These are phyloP conservation scores for Talaromyces sp. DNA, from an alignment of 2,329 filamentous ascomycete genomes.

Conservation along the genomic window DNA sequence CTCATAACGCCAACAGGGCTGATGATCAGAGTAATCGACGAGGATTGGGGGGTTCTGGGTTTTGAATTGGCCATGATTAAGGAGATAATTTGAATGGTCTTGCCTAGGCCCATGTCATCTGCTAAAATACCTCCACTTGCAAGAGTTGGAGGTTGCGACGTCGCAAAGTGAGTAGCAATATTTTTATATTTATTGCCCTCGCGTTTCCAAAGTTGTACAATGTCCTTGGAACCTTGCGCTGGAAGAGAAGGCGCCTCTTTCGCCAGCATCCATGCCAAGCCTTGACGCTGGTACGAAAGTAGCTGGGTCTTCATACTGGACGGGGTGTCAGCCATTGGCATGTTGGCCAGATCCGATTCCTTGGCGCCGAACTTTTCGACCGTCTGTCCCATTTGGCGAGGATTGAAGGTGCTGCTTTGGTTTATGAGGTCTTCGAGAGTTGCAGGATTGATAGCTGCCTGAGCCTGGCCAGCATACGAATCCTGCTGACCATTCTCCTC, in stretches of 20 bases:
- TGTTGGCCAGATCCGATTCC: slow-evolving; percentile 63
- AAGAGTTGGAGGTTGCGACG: slow-evolving; percentile 53
- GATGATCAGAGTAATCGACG: slow-evolving; percentile 69
- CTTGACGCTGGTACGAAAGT: slow-evolving; percentile 73
- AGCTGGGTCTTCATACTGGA: slow-evolving; percentile 58
- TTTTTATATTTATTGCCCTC: slow-evolving; percentile 53
- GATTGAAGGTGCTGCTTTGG: slow-evolving; percentile 62
- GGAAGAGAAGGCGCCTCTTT: slow-evolving; percentile 70
- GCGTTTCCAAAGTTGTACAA: slow-evolving; percentile 74
- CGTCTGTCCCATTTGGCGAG: slow-evolving; percentile 58
- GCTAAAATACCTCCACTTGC: slow-evolving; percentile 79
- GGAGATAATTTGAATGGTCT: slow-evolving; percentile 81
- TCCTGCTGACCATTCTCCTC: background rate
- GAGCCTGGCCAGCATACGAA: slow-evolving; percentile 30
- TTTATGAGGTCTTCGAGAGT: slow-evolving; percentile 60
- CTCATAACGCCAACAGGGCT: slow-evolving; percentile 82
- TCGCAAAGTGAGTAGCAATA: slow-evolving; percentile 66
- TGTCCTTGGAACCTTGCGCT: slow-evolving; percentile 50
- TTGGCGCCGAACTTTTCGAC: slow-evolving; percentile 66
- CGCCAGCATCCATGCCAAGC: slow-evolving; percentile 72
- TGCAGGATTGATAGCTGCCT: slow-evolving; percentile 24
- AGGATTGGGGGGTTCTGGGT: slow-evolving; percentile 38
- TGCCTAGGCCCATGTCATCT: slow-evolving; percentile 90
- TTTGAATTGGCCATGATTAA: slow-evolving; percentile 59
- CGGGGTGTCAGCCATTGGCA: slow-evolving; percentile 70